Evolutionary conservation across 306 rosid genomes (phyloP).

Genomic region (Psophocarpus tetragonolobus): DNA sequence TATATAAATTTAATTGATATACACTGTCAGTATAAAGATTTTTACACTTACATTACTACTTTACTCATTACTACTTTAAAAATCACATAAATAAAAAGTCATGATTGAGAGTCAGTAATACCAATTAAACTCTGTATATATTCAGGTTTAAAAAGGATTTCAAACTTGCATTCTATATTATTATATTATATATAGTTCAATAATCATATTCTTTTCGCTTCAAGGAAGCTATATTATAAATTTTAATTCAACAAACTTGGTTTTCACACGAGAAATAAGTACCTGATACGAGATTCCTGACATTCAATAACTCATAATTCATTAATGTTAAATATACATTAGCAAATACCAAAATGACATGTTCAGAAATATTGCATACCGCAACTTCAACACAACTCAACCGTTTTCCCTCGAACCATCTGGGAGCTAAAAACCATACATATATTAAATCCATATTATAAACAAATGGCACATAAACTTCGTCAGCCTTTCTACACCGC

Average conservation of each 20-base stretch:
- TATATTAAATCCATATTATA: slow-evolving; percentile 15
- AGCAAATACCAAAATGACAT: slow-evolving; percentile 10
- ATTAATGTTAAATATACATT: slow-evolving; percentile 13
- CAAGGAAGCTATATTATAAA: neutral
- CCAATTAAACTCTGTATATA: too few species aligned
- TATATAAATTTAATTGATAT: too few species aligned
- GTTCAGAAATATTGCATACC: slow-evolving; percentile 18
- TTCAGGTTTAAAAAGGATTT: neutral
- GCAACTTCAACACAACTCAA: slow-evolving; percentile 28
- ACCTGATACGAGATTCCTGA: neutral
- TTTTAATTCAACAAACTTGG: neutral
- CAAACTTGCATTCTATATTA: neutral
- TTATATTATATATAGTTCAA: too few species aligned
- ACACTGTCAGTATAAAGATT: too few species aligned
- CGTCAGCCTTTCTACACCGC: slow-evolving; percentile 11
- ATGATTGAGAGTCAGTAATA: too few species aligned
- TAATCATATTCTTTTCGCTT: neutral
- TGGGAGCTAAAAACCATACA: slow-evolving; percentile 19
- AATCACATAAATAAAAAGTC: too few species aligned
- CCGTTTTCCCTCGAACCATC: slow-evolving; percentile 11
- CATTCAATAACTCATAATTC: slow-evolving; percentile 13
- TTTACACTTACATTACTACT: too few species aligned
- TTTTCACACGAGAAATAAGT: neutral
- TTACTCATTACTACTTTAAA: too few species aligned
- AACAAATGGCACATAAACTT: slow-evolving; percentile 21